These are phyloP conservation scores for Xylariales sp. DNA, from an alignment of 2,329 filamentous ascomycete species.

Conservation along the genomic window DNA sequence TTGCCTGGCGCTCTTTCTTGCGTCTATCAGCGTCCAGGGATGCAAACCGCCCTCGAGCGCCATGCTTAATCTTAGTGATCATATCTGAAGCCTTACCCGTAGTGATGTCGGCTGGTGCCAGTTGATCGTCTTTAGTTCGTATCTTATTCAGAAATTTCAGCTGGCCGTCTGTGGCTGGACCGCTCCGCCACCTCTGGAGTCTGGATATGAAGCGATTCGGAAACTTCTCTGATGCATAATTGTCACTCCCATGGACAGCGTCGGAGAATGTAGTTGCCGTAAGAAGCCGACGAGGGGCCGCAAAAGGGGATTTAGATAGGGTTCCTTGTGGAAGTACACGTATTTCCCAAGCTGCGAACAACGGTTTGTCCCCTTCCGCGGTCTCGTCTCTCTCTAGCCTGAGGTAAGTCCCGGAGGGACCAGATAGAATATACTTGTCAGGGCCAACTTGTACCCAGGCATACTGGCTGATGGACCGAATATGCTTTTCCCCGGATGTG, in stretches of 20 bases:
- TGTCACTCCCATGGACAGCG: conserved; percentile 82
- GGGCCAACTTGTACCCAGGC: conserved; percentile 79
- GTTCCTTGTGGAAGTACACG: conserved; percentile 39
- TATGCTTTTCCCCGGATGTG: conserved; percentile 70
- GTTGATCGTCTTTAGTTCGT: conserved; percentile 46
- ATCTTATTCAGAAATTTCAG: conserved; percentile 66
- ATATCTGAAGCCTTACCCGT: conserved; percentile 83
- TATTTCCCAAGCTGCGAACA: conserved; percentile 43
- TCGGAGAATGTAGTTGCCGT: conserved; percentile 62
- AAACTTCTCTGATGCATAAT: conserved; percentile 64
- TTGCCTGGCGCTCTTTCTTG: conserved; percentile 35
- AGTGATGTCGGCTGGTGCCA: conserved; percentile 55
- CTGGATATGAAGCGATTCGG: conserved; percentile 62
- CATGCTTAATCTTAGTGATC: conserved; percentile 88
- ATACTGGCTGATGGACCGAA: conserved; percentile 68
- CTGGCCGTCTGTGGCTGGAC: conserved; percentile 60
- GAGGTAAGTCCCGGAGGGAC: conserved; percentile 58
- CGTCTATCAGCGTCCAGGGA: conserved; percentile 48
- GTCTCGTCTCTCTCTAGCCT: conserved; percentile 42
- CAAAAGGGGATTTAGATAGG: conserved; percentile 54
- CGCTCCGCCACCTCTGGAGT: conserved; percentile 64
- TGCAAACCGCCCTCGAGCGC: conserved; percentile 62
- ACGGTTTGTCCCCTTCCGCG: conserved; percentile 19
- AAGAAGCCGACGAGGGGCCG: conserved; percentile 64
- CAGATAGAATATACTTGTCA: conserved; percentile 66